Percentiles rank a stretch among this genome's conserved stretches.
Evolutionary conservation across 805 yeast species (phyloP).

Genomic region (Phaffomyces thermotolerans): DNA sequence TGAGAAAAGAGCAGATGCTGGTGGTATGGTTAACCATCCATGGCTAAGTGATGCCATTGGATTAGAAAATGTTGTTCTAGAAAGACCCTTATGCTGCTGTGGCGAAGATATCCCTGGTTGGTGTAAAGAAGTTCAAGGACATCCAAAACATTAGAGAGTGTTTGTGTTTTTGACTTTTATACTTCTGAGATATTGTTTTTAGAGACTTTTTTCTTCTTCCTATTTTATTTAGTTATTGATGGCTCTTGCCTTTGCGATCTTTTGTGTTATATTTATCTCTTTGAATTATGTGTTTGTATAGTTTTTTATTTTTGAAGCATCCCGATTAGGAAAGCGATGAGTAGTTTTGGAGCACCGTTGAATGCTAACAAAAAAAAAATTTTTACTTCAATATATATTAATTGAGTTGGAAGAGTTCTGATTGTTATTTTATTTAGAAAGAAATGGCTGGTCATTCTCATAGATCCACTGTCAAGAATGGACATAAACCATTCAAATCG

Average conservation of each 20-base stretch:
- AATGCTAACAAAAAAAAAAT: not conserved
- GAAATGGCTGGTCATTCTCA: slow-evolving; percentile 77
- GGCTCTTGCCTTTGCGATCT: no score
- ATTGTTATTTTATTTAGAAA: not conserved
- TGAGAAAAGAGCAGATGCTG: slow-evolving; percentile 83
- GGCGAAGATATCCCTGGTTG: slow-evolving; percentile 92
- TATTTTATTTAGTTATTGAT: no score
- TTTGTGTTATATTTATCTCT: not conserved
- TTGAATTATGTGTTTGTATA: not conserved
- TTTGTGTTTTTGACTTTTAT: not conserved
- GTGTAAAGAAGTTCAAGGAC: slow-evolving; percentile 56
- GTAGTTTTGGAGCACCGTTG: not conserved
- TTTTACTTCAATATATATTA: not conserved
- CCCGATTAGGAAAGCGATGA: not conserved
- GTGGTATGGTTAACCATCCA: slow-evolving; percentile 84
- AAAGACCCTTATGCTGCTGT: slow-evolving; percentile 67
- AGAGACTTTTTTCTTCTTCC: no score
- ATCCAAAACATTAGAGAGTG: slow-evolving; percentile 28
- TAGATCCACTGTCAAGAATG: slow-evolving; percentile 73
- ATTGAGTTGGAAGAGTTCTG: not conserved
- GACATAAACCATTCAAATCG: slow-evolving; percentile 86
- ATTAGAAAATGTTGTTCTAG: slow-evolving; percentile 57
- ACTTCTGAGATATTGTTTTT: not conserved
- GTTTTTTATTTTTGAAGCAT: not conserved
- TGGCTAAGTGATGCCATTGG: slow-evolving; percentile 78